phyloP scores from a whole-genome alignment of 1,139 yeast genomes.

The Diutina mesorugosa region DNA sequence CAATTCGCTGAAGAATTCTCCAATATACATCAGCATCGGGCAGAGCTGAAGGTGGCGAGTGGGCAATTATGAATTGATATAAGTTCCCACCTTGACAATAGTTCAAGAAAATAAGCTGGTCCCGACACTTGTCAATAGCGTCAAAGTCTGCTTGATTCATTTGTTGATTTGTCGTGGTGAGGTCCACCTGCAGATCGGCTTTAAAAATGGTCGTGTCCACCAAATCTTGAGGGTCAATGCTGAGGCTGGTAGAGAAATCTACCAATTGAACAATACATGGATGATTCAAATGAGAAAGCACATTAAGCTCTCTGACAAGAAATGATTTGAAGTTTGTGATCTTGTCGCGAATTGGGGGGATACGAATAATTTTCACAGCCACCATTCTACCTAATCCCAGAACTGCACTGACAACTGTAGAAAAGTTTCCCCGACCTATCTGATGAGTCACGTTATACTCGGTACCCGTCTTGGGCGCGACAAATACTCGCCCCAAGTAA shows the following conservation, averaged over 20 bases:
- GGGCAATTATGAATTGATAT: slow-evolving; percentile 40
- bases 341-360: slow-evolving; percentile 18
- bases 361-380: slow-evolving; percentile 30
- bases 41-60: slow-evolving; percentile 14
- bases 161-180: not conserved
- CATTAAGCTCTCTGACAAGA: slow-evolving; percentile 60
- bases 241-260: slow-evolving; percentile 16
- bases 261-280: slow-evolving; percentile 25
- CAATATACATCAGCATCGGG: slow-evolving; percentile 21
- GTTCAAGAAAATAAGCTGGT: slow-evolving; percentile 50
- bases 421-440: slow-evolving; percentile 49
- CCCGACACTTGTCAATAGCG: slow-evolving; percentile 16
- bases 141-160: slow-evolving; percentile 6
- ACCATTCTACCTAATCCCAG: slow-evolving; percentile 19
- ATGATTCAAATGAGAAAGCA: slow-evolving; percentile 36
- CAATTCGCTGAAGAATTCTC: slow-evolving; percentile 42
- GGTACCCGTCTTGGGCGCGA: slow-evolving; percentile 8
- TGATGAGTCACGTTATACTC: slow-evolving; percentile 15
- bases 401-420: slow-evolving; percentile 31
- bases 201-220: not conserved
- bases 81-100: slow-evolving; percentile 80
- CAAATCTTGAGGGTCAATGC: slow-evolving; percentile 1
- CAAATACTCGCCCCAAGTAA: slow-evolving; percentile 10
- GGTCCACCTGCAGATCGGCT: not conserved
- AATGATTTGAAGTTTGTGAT: slow-evolving; percentile 46